Conservation (phyloP, 441 rosid species). For the Macaranga tanarius region DNA sequence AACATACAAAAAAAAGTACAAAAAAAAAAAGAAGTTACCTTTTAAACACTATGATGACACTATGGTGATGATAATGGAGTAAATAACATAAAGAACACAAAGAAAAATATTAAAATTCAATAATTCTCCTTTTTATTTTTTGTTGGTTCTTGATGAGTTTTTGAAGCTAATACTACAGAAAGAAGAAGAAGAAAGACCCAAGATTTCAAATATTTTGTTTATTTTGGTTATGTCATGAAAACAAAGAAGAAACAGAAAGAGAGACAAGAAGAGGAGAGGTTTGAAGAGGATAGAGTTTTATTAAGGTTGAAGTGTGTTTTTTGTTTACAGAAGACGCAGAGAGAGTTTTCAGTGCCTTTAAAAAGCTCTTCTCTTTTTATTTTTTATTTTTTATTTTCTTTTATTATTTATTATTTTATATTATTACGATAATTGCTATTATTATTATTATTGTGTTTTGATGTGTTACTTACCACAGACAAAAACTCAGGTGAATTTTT, state of each 20-base stretch:
- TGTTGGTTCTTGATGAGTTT: no score
- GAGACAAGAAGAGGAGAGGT: background rate
- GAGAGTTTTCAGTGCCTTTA: conserved; percentile 13
- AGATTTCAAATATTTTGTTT: background rate
- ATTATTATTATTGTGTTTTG: no score
- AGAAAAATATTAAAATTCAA: no score
- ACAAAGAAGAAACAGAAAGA: background rate
- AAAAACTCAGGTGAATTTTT: conserved; percentile 36
- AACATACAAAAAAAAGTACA: no score
- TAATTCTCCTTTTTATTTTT: no score
- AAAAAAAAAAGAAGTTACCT: no score
- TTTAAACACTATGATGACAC: no score
- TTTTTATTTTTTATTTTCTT: conserved; percentile 27
- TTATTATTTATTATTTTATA: conserved; percentile 2
- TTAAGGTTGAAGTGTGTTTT: background rate
- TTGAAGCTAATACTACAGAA: no score
- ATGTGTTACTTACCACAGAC: conserved; percentile 17
- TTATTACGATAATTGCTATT: no score
- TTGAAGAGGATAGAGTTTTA: background rate
- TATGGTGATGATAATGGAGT: no score
- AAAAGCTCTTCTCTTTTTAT: conserved; percentile 13
- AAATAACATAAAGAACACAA: no score
- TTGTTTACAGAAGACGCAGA: background rate
- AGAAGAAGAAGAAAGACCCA: background rate
- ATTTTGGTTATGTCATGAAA: background rate